A percentile compares a stretch with the other conserved stretches of the same genome.
Evolutionary conservation across 164 flowering plant genomes (phyloP).

Genomic region (Amborella trichopoda): DNA sequence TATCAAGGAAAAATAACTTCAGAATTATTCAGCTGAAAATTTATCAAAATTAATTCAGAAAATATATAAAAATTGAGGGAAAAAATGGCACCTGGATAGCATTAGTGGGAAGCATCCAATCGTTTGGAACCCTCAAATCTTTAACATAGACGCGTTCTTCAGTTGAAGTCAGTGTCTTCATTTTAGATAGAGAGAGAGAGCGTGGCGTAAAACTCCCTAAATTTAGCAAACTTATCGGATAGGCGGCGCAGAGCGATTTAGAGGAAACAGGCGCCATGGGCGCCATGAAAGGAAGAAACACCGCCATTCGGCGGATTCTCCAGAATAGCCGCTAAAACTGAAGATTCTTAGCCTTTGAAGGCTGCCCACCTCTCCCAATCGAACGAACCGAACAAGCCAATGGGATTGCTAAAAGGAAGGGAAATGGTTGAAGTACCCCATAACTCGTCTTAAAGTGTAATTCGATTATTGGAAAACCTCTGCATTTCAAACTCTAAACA

Average conservation of each 20-base stretch:
- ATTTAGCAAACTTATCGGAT: neutral
- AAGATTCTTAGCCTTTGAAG: too few relatives aligned
- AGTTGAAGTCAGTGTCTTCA: too few relatives aligned
- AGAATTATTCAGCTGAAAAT: neutral
- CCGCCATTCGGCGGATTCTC: neutral
- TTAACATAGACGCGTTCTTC: slow-evolving; percentile 25
- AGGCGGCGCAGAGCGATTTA: neutral
- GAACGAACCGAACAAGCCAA: too few relatives aligned
- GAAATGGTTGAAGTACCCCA: too few relatives aligned
- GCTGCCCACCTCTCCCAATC: too few relatives aligned
- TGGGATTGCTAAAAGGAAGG: too few relatives aligned
- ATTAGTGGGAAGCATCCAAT: slow-evolving; percentile 58
- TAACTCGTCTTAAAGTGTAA: too few relatives aligned
- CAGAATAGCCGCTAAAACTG: too few relatives aligned
- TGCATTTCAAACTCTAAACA: too few relatives aligned
- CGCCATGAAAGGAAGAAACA: neutral
- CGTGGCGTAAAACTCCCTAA: slow-evolving; percentile 15
- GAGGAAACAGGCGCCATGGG: neutral
- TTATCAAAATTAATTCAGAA: neutral
- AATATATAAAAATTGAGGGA: neutral
- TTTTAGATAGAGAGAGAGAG: too few relatives aligned
- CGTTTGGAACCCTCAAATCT: slow-evolving; percentile 57
- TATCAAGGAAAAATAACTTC: neutral
- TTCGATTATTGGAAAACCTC: too few relatives aligned
- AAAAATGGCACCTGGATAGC: slow-evolving; percentile 49